Conservation (phyloP, 1,139 yeast genomes). For the Yamadazyma mexicana region DNA sequence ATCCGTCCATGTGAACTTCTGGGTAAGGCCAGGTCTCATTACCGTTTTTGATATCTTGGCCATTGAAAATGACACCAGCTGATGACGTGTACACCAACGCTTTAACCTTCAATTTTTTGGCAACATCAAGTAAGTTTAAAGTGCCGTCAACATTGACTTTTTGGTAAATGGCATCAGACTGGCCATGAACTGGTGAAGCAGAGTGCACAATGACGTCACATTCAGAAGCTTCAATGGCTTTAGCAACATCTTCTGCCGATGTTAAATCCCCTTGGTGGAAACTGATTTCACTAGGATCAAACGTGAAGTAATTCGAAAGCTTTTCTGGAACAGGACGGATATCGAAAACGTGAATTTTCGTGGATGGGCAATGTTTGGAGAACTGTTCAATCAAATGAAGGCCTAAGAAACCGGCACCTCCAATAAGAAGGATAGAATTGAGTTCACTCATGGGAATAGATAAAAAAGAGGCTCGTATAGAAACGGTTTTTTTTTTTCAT, state of each 20-base stretch:
- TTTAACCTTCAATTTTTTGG: conserved; percentile 51
- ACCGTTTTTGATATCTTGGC: conserved; percentile 85
- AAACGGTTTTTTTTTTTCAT: background rate
- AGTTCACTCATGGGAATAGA: conserved; percentile 15
- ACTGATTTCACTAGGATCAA: conserved; percentile 54
- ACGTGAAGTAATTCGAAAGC: conserved; percentile 72
- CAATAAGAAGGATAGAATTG: conserved; percentile 76
- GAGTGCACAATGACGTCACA: conserved; percentile 90
- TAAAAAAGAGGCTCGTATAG: conserved; percentile 3
- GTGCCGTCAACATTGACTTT: conserved; percentile 94
- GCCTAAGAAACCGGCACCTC: conserved; percentile 96
- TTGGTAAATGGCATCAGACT: conserved; percentile 74
- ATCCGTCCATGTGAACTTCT: conserved; percentile 89
- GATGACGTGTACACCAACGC: conserved; percentile 94
- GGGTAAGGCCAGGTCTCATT: conserved; percentile 96
- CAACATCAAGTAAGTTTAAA: conserved; percentile 64
- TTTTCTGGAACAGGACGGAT: conserved; percentile 80
- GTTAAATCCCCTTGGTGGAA: conserved; percentile 87
- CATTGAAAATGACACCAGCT: conserved; percentile 96
- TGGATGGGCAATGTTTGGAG: conserved; percentile 62
- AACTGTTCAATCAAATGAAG: conserved; percentile 88
- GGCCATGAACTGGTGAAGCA: conserved; percentile 94
- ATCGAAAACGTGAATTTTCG: conserved; percentile 83
- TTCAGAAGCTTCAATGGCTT: conserved; percentile 57
- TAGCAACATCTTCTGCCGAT: conserved; percentile 61